These are phyloP conservation scores for Erigeron canadensis DNA, from an alignment of 129 eudicot genomes.

Conservation along the genomic window DNA sequence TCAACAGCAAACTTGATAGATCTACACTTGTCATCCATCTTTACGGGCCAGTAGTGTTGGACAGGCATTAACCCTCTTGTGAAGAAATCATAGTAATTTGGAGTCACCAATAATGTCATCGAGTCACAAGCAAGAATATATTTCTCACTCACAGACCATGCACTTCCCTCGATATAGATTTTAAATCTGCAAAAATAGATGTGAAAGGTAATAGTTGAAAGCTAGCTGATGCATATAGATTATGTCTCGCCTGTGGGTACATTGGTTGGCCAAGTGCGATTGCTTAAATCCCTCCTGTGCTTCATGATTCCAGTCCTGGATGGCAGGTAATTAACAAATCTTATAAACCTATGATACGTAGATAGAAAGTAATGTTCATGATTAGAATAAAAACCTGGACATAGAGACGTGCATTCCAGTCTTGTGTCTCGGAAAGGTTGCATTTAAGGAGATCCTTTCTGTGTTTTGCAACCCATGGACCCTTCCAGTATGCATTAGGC, in stretches of 20 bases:
- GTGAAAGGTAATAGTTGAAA: background rate
- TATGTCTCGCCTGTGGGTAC: conserved; percentile 49
- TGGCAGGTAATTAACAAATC: background rate
- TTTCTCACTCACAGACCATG: conserved; percentile 93
- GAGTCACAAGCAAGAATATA: conserved; percentile 94
- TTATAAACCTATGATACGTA: background rate
- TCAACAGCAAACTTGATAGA: conserved; percentile 83
- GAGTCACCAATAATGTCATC: conserved; percentile 58
- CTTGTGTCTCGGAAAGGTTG: conserved; percentile 65
- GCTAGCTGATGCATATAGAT: background rate
- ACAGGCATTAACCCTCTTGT: conserved; percentile 74
- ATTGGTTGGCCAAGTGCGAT: conserved; percentile 66
- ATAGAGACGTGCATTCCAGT: conserved; percentile 81
- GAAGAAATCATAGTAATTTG: conserved; percentile 79
- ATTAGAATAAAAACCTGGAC: conserved; percentile 43
- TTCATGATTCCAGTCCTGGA: conserved; percentile 68
- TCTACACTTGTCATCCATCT: conserved; percentile 67
- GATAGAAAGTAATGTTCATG: background rate
- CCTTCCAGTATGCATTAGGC: conserved; percentile 92
- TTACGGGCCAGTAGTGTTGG: conserved; percentile 87
- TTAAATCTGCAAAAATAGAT: conserved; percentile 46
- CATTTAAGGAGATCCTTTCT: conserved; percentile 77
- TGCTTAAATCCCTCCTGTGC: conserved; percentile 57
- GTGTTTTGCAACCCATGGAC: conserved; percentile 66
- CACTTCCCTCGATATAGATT: conserved; percentile 86